A percentile compares a stretch with the other conserved stretches of the same genome.
These are phyloP conservation scores for Phaeodactylum tricornutum DNA, from an alignment of 108 stramenopile genomes.

Conservation along the genomic window DNA sequence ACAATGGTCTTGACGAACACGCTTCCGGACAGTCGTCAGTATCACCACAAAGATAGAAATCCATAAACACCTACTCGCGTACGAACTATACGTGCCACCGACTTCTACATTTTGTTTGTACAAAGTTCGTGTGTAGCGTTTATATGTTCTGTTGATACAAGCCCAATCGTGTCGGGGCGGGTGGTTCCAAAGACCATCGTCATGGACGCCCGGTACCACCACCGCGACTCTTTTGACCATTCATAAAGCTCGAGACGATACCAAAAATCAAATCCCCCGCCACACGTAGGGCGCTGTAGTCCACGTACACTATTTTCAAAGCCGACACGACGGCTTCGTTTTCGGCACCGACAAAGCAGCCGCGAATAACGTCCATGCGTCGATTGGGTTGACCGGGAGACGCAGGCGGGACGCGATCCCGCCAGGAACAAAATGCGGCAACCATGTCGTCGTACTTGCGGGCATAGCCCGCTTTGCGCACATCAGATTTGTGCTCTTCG, in stretches of 20 bases:
- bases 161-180: no score
- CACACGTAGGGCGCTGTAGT: slow-evolving; percentile 60
- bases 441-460: slow-evolving; percentile 69
- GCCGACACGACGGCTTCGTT: slow-evolving; percentile 60
- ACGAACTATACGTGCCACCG: no score
- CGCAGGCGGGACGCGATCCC: slow-evolving; percentile 29
- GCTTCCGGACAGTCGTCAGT: no score
- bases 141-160: no score
- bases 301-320: slow-evolving; percentile 68
- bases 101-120: no score
- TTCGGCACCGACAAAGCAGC: slow-evolving; percentile 71
- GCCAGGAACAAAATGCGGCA: slow-evolving; percentile 55
- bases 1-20: no score
- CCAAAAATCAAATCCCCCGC: slow-evolving; percentile 73
- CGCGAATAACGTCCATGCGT: slow-evolving; percentile 54
- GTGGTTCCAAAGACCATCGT: no score
- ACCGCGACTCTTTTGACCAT: not conserved
- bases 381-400: slow-evolving; percentile 19
- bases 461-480: slow-evolving; percentile 25
- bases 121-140: no score
- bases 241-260: slow-evolving; percentile 46
- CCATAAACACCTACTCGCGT: no score
- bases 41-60: no score
- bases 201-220: no score
- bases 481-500: slow-evolving; percentile 6